Base-by-base conservation (phyloP, 2,329 filamentous ascomycete genomes). In the Colletotrichum sp. region DNA sequence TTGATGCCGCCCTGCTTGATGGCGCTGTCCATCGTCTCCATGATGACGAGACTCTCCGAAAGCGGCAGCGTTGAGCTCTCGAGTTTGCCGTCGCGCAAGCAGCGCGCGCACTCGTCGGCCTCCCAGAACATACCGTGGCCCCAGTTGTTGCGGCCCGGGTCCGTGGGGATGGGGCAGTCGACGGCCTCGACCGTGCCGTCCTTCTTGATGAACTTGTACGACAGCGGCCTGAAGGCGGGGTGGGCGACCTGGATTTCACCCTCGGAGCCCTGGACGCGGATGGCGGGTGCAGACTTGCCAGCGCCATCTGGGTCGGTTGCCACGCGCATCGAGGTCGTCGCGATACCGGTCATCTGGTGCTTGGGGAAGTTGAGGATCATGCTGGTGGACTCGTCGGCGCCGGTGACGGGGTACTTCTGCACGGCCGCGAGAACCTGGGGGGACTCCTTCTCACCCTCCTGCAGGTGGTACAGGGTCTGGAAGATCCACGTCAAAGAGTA, bases 111-210 rank as follows among this genome's bases (percentile, higher is more conserved):
- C 86, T 95, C 94, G 82, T 96, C 94, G 2, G 95, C 95, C 83
- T 96, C 94, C 93, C 93, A 96, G 86, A 95, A 97, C 94, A 97
- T 97, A 65, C 95, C 95, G 78, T 95, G 93, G 13, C 95, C 95
- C 85, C 86, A 89, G 78, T 81, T 78, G 30, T 85, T 81, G 36
- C 87, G 85, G 78, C 84, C 86, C 28, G 84, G 79, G 79, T 92
- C 90, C 71, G 82, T 81, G 55, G 90, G 90, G 58, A 91, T 88
- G 14, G 89, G 88, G 80, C 86, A 90, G 78, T 90, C 86, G 66
- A 91, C 85, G 14, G 87, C 83, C 79, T 91, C 88, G 32, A 87
- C 82, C 65, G 86, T 87, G 63, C 83, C 83, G 63, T 87, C 88
- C 78, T 85, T 86, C 79, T 87, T 89, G 78, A 96, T 89, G 68